Evolutionary conservation across 2,329 filamentous ascomycete genomes (phyloP), one percentile per base, ranked within the genome.

Genomic region (Colletotrichum filicis): DNA sequence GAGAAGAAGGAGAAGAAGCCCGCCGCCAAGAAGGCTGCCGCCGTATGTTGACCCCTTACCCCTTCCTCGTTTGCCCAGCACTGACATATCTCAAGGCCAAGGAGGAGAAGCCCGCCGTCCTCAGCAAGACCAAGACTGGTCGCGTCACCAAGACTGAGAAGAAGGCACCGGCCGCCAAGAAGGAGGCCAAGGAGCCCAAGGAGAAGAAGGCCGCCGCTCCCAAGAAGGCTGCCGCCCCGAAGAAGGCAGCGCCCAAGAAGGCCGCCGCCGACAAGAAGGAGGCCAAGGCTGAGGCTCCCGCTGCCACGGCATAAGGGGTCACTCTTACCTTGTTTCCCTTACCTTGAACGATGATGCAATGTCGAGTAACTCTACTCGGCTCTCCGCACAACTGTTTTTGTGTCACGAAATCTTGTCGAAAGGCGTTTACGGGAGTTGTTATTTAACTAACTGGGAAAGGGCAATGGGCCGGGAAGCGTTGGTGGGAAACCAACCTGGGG

Each of bases 111-210:
- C 87, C 91, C 75, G 91, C 92, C 79, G 88, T 92, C 61, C 85
- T 95, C 65, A 90, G 89, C 82, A 95, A 94, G 90, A 95, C 94
- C 83, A 97, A 97, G 90, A 92, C 94, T 66, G 94, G 95, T 61
- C 93, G 95, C 77, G 93, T 97, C 78, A 91, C 92, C 78, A 97
- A 97, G 91, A 86, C 88, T 28, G 85, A 87, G 49, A 84, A 86
- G 80, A 86, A 86, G 83, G 82, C 85, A 12, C 81, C 85, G 30
- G 79, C 83, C 7, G 76, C 83, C 46, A 86, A 85, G 81, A 86
- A 85, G 82, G 82, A 80, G 76, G 78, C 84, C 12, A 70, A 84
- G 78, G 84, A 85, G 78, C 82, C 83, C 24, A 83, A 87, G 8
- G 83, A 85, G 53, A 86, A 88, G 80, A 86, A 86, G 83, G 82